These are phyloP conservation scores for Penicillium vulpinum DNA, from an alignment of 2,329 filamentous ascomycete genomes.

Conservation along the genomic window DNA sequence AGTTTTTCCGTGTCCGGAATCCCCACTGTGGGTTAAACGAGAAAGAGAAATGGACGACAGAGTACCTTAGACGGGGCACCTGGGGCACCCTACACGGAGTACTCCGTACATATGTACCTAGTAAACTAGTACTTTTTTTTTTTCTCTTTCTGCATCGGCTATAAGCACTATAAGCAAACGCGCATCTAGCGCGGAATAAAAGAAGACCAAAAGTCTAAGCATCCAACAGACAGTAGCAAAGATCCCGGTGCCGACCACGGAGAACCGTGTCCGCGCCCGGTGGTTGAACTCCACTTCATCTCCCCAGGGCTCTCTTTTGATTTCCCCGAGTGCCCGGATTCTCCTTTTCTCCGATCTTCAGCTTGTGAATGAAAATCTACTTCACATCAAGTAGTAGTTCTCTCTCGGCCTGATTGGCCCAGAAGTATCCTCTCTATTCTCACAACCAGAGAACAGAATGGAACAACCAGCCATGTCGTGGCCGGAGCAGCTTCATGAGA, in stretches of 20 bases:
- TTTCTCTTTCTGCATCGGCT: neutral
- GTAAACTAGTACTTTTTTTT: neutral
- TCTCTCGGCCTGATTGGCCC: neutral
- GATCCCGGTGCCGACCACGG: neutral
- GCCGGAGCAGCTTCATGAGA: constrained; percentile 42
- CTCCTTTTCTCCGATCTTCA: constrained; percentile 2
- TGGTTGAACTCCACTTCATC: constrained; percentile 11
- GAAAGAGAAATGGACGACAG: neutral
- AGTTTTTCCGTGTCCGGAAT: neutral
- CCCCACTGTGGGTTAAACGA: neutral
- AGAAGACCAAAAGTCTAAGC: neutral
- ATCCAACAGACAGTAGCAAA: constrained; percentile 4
- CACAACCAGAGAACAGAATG: constrained; percentile 28
- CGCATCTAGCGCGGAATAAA: constrained; percentile 16
- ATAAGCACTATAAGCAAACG: constrained; percentile 4
- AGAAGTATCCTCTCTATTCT: too few species aligned
- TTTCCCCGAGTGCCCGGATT: neutral
- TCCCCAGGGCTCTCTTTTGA: neutral
- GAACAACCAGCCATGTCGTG: constrained; percentile 43
- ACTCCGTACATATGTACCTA: neutral
- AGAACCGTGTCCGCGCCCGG: constrained; percentile 19
- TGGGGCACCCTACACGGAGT: neutral
- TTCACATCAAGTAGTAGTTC: neutral
- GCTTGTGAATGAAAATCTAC: neutral
- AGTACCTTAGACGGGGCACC: too few species aligned